A percentile compares a stretch with the other conserved stretches of the same genome.
Conservation (phyloP, 805 yeast species). For the Spathaspora hagerdaliae region DNA sequence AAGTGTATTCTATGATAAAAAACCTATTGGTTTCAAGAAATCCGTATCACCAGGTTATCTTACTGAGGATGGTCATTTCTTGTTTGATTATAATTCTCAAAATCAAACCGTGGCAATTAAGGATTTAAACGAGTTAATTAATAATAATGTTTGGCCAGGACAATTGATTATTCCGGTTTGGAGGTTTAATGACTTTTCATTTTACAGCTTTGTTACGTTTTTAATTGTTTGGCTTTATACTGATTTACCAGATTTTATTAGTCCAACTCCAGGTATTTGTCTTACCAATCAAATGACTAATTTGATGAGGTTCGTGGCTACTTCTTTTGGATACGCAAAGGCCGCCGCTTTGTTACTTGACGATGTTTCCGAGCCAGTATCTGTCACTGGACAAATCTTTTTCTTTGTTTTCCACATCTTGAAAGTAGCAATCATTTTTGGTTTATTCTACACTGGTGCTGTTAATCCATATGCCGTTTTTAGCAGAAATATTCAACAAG, state of each 20-base stretch:
- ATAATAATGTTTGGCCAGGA: slow-evolving; percentile 79
- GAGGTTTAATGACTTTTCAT: slow-evolving; percentile 45
- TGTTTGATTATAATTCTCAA: slow-evolving; percentile 61
- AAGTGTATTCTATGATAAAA: slow-evolving; percentile 59
- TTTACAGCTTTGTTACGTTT: slow-evolving; percentile 33
- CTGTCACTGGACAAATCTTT: slow-evolving; percentile 50
- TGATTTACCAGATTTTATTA: slow-evolving; percentile 82
- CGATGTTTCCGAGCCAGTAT: slow-evolving; percentile 42
- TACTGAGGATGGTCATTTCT: slow-evolving; percentile 76
- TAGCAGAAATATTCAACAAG: slow-evolving; percentile 19
- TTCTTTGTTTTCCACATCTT: slow-evolving; percentile 72
- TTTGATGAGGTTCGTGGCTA: slow-evolving; percentile 17
- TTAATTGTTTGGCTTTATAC: slow-evolving; percentile 80
- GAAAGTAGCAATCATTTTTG: slow-evolving; percentile 54
- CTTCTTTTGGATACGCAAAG: slow-evolving; percentile 32
- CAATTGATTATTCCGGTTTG: slow-evolving; percentile 80
- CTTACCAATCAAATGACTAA: slow-evolving; percentile 56
- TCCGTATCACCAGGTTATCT: slow-evolving; percentile 72
- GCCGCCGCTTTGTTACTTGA: slow-evolving; percentile 45
- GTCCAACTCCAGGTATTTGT: slow-evolving; percentile 91
- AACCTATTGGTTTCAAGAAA: slow-evolving; percentile 63
- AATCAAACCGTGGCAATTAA: slow-evolving; percentile 42
- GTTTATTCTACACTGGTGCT: slow-evolving; percentile 62
- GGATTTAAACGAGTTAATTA: slow-evolving; percentile 45
- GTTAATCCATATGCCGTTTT: slow-evolving; percentile 61